phyloP scores from a whole-genome alignment of 164 flowering plant genomes.

The Umbilicus rupestris region DNA sequence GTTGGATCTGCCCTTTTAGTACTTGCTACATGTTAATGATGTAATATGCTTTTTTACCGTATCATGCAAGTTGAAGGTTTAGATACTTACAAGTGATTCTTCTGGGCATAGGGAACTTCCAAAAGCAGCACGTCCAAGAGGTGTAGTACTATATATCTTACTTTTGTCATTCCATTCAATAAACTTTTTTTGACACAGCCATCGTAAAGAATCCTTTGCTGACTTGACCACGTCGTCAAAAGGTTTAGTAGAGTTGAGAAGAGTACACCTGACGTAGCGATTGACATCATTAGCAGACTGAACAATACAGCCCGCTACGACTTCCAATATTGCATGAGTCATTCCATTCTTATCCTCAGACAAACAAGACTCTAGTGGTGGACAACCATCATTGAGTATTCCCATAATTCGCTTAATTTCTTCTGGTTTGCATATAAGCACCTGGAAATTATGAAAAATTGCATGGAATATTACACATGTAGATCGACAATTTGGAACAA shows the following conservation, averaged over 20 bases:
- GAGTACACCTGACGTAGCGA: conserved; percentile 94
- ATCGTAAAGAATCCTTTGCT: conserved; percentile 91
- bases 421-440: conserved; percentile 81
- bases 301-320: conserved; percentile 93
- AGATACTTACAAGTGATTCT: conserved; percentile 76
- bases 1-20: background rate
- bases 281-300: conserved; percentile 90
- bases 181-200: conserved; percentile 83
- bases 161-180: conserved; percentile 96
- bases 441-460: conserved; percentile 25
- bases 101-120: conserved; percentile 94
- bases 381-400: conserved; percentile 70
- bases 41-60: background rate
- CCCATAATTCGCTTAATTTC: conserved; percentile 60
- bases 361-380: conserved; percentile 82
- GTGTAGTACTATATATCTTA: conserved; percentile 78
- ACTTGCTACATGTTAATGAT: background rate
- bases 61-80: background rate
- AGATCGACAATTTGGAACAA: too few relatives aligned
- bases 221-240: conserved; percentile 94
- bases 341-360: conserved; percentile 96
- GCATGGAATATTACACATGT: background rate
- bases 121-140: conserved; percentile 95
- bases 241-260: conserved; percentile 90
- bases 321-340: conserved; percentile 98